Percentiles rank a stretch among this genome's conserved stretches.
Evolutionary conservation across 768 basidiomycete genomes (phyloP).

Genomic region (Ramaria sp.): DNA sequence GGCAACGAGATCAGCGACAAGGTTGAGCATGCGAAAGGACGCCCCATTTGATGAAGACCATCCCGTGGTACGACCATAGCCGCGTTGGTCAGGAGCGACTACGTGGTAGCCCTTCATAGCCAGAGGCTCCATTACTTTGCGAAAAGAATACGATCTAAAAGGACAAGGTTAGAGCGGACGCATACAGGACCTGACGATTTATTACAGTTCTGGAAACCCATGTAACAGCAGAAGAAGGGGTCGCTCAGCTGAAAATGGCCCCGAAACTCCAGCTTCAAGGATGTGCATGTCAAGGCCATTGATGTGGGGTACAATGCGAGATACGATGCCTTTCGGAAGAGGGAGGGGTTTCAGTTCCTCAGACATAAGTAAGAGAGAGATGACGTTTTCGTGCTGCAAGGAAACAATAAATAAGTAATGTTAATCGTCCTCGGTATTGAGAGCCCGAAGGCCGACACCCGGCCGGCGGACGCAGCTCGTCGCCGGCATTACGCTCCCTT

Average conservation of each 20-base stretch:
- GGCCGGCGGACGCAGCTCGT: too few relatives aligned
- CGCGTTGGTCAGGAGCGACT: constrained; percentile 53
- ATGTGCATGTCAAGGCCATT: constrained; percentile 42
- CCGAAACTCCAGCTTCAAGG: constrained; percentile 31
- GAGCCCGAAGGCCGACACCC: too few relatives aligned
- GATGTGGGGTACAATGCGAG: constrained; percentile 16
- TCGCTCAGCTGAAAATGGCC: constrained; percentile 8
- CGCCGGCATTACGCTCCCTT: too few relatives aligned
- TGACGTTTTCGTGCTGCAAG: too few relatives aligned
- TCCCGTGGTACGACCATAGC: constrained; percentile 35
- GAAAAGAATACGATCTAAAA: constrained; percentile 43
- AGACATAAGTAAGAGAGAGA: too few relatives aligned
- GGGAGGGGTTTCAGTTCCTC: neutral
- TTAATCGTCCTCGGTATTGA: too few relatives aligned
- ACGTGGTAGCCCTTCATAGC: constrained; percentile 37
- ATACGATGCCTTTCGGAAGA: neutral
- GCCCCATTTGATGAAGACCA: constrained; percentile 25
- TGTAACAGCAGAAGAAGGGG: constrained; percentile 50
- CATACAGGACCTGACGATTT: neutral
- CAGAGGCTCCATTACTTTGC: constrained; percentile 44
- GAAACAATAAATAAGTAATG: too few relatives aligned
- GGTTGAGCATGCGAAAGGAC: constrained; percentile 40
- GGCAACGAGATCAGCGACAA: constrained; percentile 39
- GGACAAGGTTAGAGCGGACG: neutral
- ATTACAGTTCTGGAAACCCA: constrained; percentile 51